Percentiles rank a stretch among this genome's conserved stretches.
phyloP scores from a whole-genome alignment of 169 alveolate species.

The Plasmodium relictum region DNA sequence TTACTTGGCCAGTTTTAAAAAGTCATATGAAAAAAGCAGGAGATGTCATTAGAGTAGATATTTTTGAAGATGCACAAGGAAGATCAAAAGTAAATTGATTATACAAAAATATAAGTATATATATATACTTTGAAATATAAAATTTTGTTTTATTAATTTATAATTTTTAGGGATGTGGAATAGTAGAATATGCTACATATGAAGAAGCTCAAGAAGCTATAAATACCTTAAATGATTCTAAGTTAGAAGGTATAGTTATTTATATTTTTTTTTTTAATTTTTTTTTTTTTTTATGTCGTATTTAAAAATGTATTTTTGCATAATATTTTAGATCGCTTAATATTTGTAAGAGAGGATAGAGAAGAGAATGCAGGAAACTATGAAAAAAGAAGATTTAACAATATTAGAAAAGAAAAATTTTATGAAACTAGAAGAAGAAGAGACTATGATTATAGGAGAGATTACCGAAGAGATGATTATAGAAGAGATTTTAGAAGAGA shows the following conservation, averaged over 20 bases:
- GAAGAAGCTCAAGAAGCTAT: constrained; percentile 90
- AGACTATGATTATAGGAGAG: constrained; percentile 46
- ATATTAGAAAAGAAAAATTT: constrained; percentile 42
- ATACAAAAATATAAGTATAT: not conserved
- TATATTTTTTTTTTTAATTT: constrained; percentile 23
- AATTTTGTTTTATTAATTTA: not conserved
- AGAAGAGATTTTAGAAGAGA: constrained; percentile 32
- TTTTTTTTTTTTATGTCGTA: constrained; percentile 34
- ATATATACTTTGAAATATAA: not conserved
- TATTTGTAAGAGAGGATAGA: constrained; percentile 90
- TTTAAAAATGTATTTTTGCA: no score
- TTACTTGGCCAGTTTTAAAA: constrained; percentile 92
- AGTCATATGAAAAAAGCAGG: constrained; percentile 94
- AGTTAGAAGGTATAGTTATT: constrained; percentile 32
- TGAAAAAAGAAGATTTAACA: constrained; percentile 33
- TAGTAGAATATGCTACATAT: constrained; percentile 87
- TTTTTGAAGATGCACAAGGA: constrained; percentile 92
- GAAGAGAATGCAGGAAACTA: constrained; percentile 78
- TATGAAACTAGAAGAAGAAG: constrained; percentile 44
- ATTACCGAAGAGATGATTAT: constrained; percentile 18
- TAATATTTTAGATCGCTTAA: constrained; percentile 85
- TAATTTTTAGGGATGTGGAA: constrained; percentile 87
- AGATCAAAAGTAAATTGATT: constrained; percentile 85
- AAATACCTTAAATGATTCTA: constrained; percentile 85
- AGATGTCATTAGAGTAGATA: constrained; percentile 92